Evolutionary conservation across 192 early-diverging fungal species (phyloP), one percentile per base, ranked within the genome.

Genomic region (Linnemannia elongata): DNA sequence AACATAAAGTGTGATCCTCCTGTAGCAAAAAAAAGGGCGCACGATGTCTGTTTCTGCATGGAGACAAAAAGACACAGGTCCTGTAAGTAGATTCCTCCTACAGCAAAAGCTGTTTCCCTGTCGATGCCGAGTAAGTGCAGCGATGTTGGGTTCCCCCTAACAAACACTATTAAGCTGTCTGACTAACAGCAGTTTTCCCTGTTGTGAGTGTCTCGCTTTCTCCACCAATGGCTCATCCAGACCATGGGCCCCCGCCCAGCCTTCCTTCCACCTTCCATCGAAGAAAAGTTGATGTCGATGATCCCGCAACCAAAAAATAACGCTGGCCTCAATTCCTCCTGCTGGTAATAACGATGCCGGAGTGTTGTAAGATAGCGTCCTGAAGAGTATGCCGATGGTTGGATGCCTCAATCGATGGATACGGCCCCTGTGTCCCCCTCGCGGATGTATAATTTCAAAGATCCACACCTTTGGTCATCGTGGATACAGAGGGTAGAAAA

Each of bases 381-480:
- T 30, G 10, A 13, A 15, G 13, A 13, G 15, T 24, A 55, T 77
- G 68, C 38, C 36, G 17, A 68, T 44, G 42, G 36, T 74, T 35
- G 57, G 72, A 74, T 83, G 27, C 52, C 57, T 74, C 76, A 72
- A 54, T 83, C 41, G 82, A 79, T 79, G 72, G 33, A 20, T 41
- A 72, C 15, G 24, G 39, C 1, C 33, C 69, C 35, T n/a, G 12
- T 33, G 17, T 7, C 45, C 33, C 33, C 38, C 20, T 41, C 27
- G 12, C 30, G n/a, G 60, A 33, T 27, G 30, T 33, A 66, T 77
- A 82, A 77, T 82, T 66, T 30, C 49, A 20, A 24, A 66, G 44
- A 49, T 74, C 72, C 74, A 39, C 82, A 84, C 82, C 82, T 84
- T 84, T 84, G 77, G 77, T 78, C 76, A 79, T 84, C 72, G 74